Evolutionary conservation across 108 stramenopile species (phyloP).

Genomic region (Discostella stelligeroides): DNA sequence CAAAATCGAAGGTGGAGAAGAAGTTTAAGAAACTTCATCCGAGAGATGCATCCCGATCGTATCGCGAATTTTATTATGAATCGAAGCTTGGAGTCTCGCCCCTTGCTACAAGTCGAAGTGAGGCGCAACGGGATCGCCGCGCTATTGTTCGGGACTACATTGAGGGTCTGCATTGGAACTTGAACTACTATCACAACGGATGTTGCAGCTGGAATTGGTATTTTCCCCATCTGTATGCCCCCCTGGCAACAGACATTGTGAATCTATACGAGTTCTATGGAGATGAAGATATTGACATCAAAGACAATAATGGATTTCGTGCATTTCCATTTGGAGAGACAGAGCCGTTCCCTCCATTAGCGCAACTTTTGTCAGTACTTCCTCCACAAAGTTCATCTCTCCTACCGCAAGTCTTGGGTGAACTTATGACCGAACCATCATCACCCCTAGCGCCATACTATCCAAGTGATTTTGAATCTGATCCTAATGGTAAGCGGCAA

Average conservation of each 20-base stretch:
- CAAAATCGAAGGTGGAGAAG: constrained; percentile 49
- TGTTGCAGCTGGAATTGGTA: constrained; percentile 97
- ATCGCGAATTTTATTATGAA: constrained; percentile 95
- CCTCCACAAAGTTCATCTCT: constrained; percentile 91
- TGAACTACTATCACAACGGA: constrained; percentile 97
- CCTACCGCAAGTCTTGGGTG: constrained; percentile 85
- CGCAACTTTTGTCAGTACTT: constrained; percentile 96
- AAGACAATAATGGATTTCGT: constrained; percentile 72
- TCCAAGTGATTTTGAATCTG: constrained; percentile 80
- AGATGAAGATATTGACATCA: constrained; percentile 49
- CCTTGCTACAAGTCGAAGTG: constrained; percentile 31
- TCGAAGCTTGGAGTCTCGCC: constrained; percentile 83
- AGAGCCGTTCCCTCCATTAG: constrained; percentile 89
- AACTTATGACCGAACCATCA: constrained; percentile 89
- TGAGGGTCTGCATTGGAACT: constrained; percentile 94
- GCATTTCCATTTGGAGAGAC: constrained; percentile 68
- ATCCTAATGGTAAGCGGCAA: constrained; percentile 90
- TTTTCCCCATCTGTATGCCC: constrained; percentile 95
- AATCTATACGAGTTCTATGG: constrained; percentile 81
- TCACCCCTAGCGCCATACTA: constrained; percentile 91
- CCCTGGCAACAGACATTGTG: constrained; percentile 94
- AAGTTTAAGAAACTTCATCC: constrained; percentile 72
- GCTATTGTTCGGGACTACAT: constrained; percentile 85
- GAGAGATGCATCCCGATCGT: constrained; percentile 71
- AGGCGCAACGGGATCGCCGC: constrained; percentile 71